Base-by-base conservation (phyloP, 352 stramenopile species). In the Elongisporangium anandrum region DNA sequence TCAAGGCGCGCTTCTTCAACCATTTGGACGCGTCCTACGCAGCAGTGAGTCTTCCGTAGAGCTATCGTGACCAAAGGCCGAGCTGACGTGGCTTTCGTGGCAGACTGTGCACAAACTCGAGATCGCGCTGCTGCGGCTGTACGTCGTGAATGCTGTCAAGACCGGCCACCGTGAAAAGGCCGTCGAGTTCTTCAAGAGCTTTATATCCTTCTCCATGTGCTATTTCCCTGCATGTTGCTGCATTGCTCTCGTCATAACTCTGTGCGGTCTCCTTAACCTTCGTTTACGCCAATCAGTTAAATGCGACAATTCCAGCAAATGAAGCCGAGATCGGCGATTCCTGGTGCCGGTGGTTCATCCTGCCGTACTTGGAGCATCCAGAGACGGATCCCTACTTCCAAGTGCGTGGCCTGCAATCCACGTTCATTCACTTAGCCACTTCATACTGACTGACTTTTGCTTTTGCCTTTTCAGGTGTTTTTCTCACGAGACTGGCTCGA, bases 291-390 rank as follows among this genome's bases (percentile, higher is more conserved):
- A 78, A 90, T 60, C 81, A 88, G 22, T 50, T 91, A 49, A 82
- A 90, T 38, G 78, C 78, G 19, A 77, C 60, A 0, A 54, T 77
- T 19, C 56, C 67, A 26, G 64, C 21, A 21, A 60, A 64, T 21
- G 63, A 55, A 24, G 50, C 57, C 1, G 49, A 64, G 15, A 59
- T 56, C 4, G 39, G 57, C 2, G 78, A 90, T 45, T 83, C 78
- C 41, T 94, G 85, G 85, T 73, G 73, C 66, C 80, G 80, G 16
- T 94, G 85, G 85, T 94, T 94, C 67, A 88, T 91, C 34, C 63
- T 92, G 50, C 85, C 85, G 9, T 94, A 88, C 66, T 81, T 92
- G 20, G 75, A 87, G 19, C 68, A 78, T n/a, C 80, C 85, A 4
- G 85, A 92, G 62, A 76, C 34, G 4, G 85, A 94, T 51, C 47